Base-by-base conservation (phyloP, 2,329 filamentous ascomycete genomes). In the Pezicula rhizophila region DNA sequence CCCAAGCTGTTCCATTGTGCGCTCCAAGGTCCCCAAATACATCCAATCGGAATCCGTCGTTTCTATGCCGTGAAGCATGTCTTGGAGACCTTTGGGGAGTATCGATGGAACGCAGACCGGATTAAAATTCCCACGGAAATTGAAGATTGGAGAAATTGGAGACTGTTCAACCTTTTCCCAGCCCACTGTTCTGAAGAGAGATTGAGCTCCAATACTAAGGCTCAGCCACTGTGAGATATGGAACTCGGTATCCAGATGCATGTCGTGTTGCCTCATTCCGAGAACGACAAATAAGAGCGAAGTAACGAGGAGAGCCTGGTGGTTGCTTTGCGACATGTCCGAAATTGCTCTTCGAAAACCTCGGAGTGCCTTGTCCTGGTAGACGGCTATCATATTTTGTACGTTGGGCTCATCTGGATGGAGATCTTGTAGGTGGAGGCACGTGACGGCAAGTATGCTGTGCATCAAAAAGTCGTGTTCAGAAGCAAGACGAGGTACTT, bases 71-170 rank as follows among this genome's bases (percentile, higher is more conserved):
- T 17, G 10, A 4, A 46, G n/a, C 33, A 46, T 25, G 15, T 46
- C 31, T 15, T 18, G 28, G 33, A 46, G 14, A 20, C 33, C 33
- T 17, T 25, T 15, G 6, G 18, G 33, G 3, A 46, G 20, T 26
- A 31, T 14, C 8, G 40, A 26, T 3, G 20, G 8, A 26, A 42
- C 12, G 14, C 2, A 26, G 11, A 14, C 20, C n/a, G 26, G 12
- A 42, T 42, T 14, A n/a, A 15, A 10, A 42, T 42, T 26, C 26
- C 23, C 11, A 42, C 20, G 25, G 40, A 42, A 42, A 42, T 31
- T n/a, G 40, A 42, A 42, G 18, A 42, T 23, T 26, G 40, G n/a
- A 23, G 40, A 42, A 42, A 26, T 26, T n/a, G 40, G 25, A 42
- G 23, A 7, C 23, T n/a, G 20, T 12, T 31, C 20, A 12, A 42